These are phyloP conservation scores for Pythium scleroteichum DNA, from an alignment of 352 stramenopile species.

Conservation along the genomic window DNA sequence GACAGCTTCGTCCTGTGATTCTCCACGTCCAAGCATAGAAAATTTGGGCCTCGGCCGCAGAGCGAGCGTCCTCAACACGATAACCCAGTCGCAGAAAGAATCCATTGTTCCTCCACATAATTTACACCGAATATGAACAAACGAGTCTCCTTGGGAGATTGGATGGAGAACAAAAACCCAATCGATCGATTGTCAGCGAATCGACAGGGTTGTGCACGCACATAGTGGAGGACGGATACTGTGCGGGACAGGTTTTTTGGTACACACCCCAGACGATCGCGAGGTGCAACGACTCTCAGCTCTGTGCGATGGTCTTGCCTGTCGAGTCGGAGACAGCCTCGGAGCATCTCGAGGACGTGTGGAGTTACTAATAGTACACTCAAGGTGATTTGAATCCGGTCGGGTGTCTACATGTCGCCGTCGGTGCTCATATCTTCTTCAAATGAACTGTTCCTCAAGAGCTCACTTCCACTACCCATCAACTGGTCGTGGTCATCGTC, in stretches of 20 bases:
- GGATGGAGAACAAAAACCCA: conserved; percentile 27
- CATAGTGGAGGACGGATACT: not conserved
- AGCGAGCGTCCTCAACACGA: not conserved
- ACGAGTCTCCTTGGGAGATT: conserved; percentile 2
- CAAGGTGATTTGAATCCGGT: not conserved
- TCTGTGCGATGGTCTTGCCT: not conserved
- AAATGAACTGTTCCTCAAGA: conserved; percentile 61
- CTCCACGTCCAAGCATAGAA: conserved; percentile 22
- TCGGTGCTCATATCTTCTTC: conserved; percentile 44
- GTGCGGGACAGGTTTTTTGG: too few species aligned
- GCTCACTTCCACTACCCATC: conserved; percentile 75
- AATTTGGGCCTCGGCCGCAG: not conserved
- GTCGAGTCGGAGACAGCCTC: not conserved
- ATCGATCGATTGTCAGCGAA: conserved; percentile 9
- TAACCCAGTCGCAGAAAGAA: conserved; percentile 1
- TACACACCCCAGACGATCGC: not conserved
- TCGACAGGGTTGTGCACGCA: conserved; percentile 4
- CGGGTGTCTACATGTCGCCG: conserved; percentile 25
- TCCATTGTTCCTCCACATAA: conserved; percentile 26
- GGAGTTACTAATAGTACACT: conserved; percentile 17
- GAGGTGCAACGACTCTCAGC: conserved; percentile 1
- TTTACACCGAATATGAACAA: conserved; percentile 33
- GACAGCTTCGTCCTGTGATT: conserved; percentile 52
- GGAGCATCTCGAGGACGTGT: not conserved
- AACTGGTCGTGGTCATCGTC: conserved; percentile 68